A percentile compares a stretch with the other conserved stretches of the same genome.
Evolutionary conservation across 2,329 filamentous ascomycete species (phyloP).

Genomic region (Neopestalotiopsis clavispora): DNA sequence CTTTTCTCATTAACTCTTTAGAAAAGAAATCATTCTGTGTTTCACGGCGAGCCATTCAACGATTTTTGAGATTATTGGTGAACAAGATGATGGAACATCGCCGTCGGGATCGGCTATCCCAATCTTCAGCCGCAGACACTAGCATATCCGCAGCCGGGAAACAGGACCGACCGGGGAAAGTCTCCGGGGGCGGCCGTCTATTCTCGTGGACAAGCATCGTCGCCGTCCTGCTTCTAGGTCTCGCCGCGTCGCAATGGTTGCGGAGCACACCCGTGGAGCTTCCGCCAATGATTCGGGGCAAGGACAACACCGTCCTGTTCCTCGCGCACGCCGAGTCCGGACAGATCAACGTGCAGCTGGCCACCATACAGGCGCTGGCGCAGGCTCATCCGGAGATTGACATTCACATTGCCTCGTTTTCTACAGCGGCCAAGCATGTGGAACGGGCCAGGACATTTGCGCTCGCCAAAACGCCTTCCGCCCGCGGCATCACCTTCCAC

Average conservation of each 20-base stretch:
- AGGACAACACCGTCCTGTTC: slow-evolving; percentile 39
- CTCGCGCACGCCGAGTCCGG: slow-evolving; percentile 38
- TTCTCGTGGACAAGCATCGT: not conserved
- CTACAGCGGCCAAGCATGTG: slow-evolving; percentile 20
- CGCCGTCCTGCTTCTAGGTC: not conserved
- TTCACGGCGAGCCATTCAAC: not conserved
- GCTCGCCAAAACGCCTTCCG: slow-evolving; percentile 21
- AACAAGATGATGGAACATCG: slow-evolving; percentile 2
- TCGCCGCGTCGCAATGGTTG: not conserved
- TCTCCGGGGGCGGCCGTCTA: not conserved
- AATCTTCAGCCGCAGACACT: not conserved
- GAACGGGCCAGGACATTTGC: slow-evolving; percentile 23
- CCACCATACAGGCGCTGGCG: slow-evolving; percentile 38
- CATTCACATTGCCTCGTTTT: slow-evolving; percentile 41
- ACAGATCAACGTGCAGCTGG: slow-evolving; percentile 42
- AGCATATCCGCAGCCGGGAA: not conserved
- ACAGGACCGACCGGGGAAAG: not conserved
- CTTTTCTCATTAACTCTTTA: not conserved
- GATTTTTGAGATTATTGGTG: not conserved
- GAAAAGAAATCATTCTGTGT: too few species aligned
- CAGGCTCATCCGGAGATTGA: slow-evolving; percentile 37
- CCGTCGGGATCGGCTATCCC: not conserved
- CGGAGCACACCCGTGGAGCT: not conserved
- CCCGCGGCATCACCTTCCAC: slow-evolving; percentile 28
- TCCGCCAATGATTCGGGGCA: slow-evolving; percentile 19